Base-by-base conservation (phyloP, 306 rosid genomes). In the Quercus agrifolia region DNA sequence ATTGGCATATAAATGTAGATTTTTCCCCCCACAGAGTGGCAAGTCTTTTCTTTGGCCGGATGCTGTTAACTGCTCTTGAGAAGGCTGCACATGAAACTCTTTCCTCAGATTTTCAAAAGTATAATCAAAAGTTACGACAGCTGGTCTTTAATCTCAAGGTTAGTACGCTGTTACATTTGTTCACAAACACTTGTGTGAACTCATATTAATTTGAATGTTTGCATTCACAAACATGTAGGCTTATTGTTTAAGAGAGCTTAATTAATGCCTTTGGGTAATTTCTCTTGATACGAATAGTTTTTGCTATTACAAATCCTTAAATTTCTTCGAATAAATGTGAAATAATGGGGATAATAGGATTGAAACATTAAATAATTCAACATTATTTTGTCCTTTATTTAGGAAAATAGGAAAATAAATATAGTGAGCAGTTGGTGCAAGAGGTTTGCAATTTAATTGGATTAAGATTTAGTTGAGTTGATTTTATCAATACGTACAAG, bases 71-170 rank as follows among this genome's bases (percentile, higher is more conserved):
- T 82, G 85, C 97, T 76, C 90, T 96, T 10, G 98, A 96, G 86
- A 93, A 90, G 87, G 93, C 93, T 76, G 86, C 96, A 3, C 84
- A 89, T 82, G 98, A 90, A 38, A 78, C 88, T 56, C 81, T 93
- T 28, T 70, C 90, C 66, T 77, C 87, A 15, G 99, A 96, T 82
- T 91, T 73, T 81, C 92, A 61, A 81, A 96, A 93, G 84, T 96
- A 93, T 84, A 96, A 96, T 88, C 97, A 93, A 85, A 96, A 96
- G 79, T 35, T 96, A 58, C 84, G 99, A 84, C 86, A 83, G 70
- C 74, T 96, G 75, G 61, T 11, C 21, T 96, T 82, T 84, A 93
- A 96, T 79, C 83, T 96, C 79, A 87, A 88, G 97, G 99, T 96
- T 63, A 70, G 89, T 85, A 84, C 33, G 76, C 72, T 77, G 66